Percentiles rank a stretch among this genome's conserved stretches.
Conservation (phyloP, 495 filamentous ascomycete species). For the Tuber aestivum region DNA sequence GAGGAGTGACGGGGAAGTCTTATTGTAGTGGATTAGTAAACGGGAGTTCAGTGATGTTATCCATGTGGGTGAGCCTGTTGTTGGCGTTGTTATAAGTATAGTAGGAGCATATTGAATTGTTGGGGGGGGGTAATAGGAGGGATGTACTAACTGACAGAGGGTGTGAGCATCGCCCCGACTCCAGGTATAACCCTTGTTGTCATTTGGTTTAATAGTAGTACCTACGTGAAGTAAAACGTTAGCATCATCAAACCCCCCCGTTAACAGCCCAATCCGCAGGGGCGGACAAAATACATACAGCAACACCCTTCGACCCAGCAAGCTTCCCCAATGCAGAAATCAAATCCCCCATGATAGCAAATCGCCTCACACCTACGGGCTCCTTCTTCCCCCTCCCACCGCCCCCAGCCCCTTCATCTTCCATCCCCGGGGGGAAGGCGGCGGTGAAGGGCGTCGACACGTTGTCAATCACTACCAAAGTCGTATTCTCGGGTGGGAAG, state of each 20-base stretch:
- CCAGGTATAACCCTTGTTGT: constrained; percentile 32
- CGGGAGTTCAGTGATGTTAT: constrained; percentile 10
- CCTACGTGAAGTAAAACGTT: neutral
- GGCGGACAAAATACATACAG: constrained; percentile 34
- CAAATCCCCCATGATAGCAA: constrained; percentile 41
- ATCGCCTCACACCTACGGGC: constrained; percentile 33
- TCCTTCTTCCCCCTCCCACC: constrained; percentile 24
- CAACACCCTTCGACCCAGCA: constrained; percentile 61
- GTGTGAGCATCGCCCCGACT: constrained; percentile 27
- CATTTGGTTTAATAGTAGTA: constrained; percentile 36
- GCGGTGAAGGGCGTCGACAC: constrained; percentile 66
- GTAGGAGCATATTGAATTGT: neutral
- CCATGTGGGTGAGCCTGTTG: constrained; percentile 20
- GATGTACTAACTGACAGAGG: constrained; percentile 11
- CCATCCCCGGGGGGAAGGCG: constrained; percentile 55
- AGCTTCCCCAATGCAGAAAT: constrained; percentile 56
- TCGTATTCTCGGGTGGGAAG: constrained; percentile 57
- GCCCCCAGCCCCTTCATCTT: constrained; percentile 12
- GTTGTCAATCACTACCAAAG: constrained; percentile 69
- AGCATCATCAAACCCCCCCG: neutral
- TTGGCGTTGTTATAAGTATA: neutral
- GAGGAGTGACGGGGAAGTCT: constrained; percentile 14
- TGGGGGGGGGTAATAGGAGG: neutral
- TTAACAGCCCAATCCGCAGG: neutral
- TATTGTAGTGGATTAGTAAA: constrained; percentile 26